phyloP scores from a whole-genome alignment of 2,329 filamentous ascomycete genomes.

The Graphilbum sp. region DNA sequence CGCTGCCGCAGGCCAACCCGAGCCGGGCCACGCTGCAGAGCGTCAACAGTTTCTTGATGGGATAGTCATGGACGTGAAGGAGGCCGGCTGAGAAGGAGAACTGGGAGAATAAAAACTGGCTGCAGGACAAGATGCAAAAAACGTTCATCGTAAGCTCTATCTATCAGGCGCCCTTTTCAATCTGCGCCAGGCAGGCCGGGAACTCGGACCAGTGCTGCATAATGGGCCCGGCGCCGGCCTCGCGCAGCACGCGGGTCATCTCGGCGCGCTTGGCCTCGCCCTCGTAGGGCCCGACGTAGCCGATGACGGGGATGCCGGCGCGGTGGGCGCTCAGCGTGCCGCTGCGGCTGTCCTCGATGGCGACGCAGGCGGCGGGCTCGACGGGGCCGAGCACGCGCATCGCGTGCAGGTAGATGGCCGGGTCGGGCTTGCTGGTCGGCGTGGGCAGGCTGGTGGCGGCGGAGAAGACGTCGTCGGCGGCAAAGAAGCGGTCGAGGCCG shows the following conservation, averaged over 20 bases:
- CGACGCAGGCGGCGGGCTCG: conserved; percentile 54
- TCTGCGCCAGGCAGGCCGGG: conserved; percentile 26
- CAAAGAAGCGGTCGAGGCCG: conserved; percentile 65
- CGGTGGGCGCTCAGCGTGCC: conserved; percentile 59
- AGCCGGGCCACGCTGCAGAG: conserved; percentile 75
- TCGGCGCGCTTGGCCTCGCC: conserved; percentile 41
- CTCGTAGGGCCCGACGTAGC: conserved; percentile 68
- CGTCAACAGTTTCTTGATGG: conserved; percentile 81
- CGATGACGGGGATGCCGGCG: conserved; percentile 66
- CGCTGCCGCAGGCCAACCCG: conserved; percentile 65
- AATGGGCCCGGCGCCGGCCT: conserved; percentile 45
- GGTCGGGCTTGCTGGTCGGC: conserved; percentile 84
- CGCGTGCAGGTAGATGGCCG: conserved; percentile 71
- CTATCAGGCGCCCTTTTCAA: conserved; percentile 26
- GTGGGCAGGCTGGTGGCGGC: conserved; percentile 61
- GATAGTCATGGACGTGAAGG: conserved; percentile 17
- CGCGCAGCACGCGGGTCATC: conserved; percentile 45
- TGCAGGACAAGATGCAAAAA: too few species aligned
- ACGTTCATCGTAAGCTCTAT: too few species aligned
- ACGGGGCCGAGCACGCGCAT: conserved; percentile 52
- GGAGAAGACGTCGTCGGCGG: conserved; percentile 56
- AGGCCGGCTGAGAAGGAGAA: neutral
- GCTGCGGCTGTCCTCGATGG: conserved; percentile 79
- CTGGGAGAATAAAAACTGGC: neutral
- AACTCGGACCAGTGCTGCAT: conserved; percentile 46